phyloP scores from a whole-genome alignment of 2,329 filamentous ascomycete species.

The Fusarium penzigii region DNA sequence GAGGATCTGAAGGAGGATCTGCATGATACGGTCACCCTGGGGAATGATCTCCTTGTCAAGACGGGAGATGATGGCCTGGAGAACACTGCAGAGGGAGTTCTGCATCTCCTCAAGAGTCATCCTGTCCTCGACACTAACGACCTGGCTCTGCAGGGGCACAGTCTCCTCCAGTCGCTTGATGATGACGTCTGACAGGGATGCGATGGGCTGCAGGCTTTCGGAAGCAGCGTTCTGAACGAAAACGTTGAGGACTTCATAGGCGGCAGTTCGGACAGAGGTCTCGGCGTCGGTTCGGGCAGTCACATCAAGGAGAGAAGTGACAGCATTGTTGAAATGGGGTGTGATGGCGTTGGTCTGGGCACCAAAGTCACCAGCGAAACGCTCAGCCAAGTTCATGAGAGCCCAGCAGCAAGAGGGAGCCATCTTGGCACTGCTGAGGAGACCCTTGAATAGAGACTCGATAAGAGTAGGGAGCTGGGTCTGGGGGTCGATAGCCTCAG shows the following conservation, averaged over 20 bases:
- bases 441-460: constrained; percentile 82
- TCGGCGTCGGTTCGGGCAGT: constrained; percentile 83
- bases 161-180: constrained; percentile 91
- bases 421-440: constrained; percentile 93
- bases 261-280: constrained; percentile 87
- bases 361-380: constrained; percentile 85
- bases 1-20: constrained; percentile 79
- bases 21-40: constrained; percentile 93
- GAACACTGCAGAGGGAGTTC: constrained; percentile 87
- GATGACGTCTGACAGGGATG: constrained; percentile 81
- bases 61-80: constrained; percentile 88
- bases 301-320: constrained; percentile 80
- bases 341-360: constrained; percentile 80
- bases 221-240: constrained; percentile 90
- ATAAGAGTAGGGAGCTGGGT: constrained; percentile 84
- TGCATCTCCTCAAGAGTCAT: constrained; percentile 97
- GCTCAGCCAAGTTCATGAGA: constrained; percentile 95
- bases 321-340: constrained; percentile 89
- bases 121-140: constrained; percentile 95
- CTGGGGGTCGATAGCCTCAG: constrained; percentile 84
- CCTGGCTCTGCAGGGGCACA: constrained; percentile 83
- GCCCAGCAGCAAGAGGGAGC: constrained; percentile 98
- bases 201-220: constrained; percentile 80
- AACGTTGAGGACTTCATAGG: constrained; percentile 94
- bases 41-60: constrained; percentile 89